phyloP scores from a whole-genome alignment of 257 asterid species.

The Rubia yunnanensis region DNA sequence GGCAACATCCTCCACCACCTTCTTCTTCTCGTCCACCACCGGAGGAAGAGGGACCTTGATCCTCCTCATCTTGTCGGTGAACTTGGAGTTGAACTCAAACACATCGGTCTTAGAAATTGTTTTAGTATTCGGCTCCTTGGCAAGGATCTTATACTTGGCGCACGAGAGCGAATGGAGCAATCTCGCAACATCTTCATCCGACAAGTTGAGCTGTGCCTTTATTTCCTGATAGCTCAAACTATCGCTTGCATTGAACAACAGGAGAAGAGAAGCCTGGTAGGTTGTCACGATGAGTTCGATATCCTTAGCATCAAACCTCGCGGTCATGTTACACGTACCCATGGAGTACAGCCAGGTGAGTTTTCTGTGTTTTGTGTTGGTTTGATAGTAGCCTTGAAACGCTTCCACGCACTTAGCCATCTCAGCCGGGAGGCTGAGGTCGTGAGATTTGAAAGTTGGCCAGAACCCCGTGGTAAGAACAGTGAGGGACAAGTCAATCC shows the following conservation, averaged over 20 bases:
- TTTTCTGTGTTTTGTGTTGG: background rate
- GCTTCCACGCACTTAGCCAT: background rate
- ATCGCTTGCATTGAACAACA: constrained; percentile 80
- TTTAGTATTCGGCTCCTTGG: constrained; percentile 82
- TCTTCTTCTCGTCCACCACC: background rate
- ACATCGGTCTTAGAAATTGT: constrained; percentile 68
- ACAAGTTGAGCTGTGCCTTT: constrained; percentile 69
- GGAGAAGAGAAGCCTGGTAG: constrained; percentile 70
- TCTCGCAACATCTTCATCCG: constrained; percentile 87
- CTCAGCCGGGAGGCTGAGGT: background rate
- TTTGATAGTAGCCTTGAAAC: background rate
- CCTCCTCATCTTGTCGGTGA: constrained; percentile 89
- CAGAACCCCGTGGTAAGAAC: background rate
- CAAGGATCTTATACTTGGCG: constrained; percentile 81
- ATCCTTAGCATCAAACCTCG: background rate
- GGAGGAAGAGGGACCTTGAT: constrained; percentile 45
- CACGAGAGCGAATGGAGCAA: constrained; percentile 93
- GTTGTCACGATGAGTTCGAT: background rate
- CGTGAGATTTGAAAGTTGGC: background rate
- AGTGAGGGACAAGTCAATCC: background rate
- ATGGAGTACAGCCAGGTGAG: background rate
- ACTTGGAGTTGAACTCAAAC: constrained; percentile 83
- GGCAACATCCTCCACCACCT: constrained; percentile 31
- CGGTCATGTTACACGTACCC: background rate
- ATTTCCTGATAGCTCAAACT: constrained; percentile 84